Conservation (phyloP, 1,284 basidiomycete species). For the Cryptococcus sp. region DNA sequence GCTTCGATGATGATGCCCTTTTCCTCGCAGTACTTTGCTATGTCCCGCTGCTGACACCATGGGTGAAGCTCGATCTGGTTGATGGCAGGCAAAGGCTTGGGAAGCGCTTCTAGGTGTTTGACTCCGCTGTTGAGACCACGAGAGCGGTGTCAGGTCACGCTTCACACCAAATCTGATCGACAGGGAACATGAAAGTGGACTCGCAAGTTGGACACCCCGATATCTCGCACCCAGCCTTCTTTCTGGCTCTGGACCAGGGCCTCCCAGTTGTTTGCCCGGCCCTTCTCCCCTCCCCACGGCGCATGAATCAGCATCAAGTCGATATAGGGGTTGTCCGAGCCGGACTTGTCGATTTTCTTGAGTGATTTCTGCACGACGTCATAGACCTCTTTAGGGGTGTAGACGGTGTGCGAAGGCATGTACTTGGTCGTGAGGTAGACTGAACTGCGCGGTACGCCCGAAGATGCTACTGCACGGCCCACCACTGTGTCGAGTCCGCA, state of each 20-base stretch:
- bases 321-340: slow-evolving; percentile 9
- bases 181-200: slow-evolving; percentile 24
- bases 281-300: slow-evolving; percentile 15
- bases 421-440: slow-evolving; percentile 64
- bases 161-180: neutral
- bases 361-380: slow-evolving; percentile 23
- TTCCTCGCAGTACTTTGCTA: slow-evolving; percentile 71
- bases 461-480: slow-evolving; percentile 5
- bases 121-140: slow-evolving; percentile 59
- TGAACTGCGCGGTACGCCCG: slow-evolving; percentile 5
- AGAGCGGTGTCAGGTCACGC: neutral
- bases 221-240: slow-evolving; percentile 66
- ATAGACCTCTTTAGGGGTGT: slow-evolving; percentile 58
- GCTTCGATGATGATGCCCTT: slow-evolving; percentile 73
- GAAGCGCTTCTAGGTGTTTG: slow-evolving; percentile 76
- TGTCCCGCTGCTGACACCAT: slow-evolving; percentile 74
- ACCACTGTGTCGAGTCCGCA: slow-evolving; percentile 5
- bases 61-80: slow-evolving; percentile 89
- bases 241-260: slow-evolving; percentile 49
- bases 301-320: slow-evolving; percentile 18
- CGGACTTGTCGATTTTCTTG: slow-evolving; percentile 21
- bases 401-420: slow-evolving; percentile 59
- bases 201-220: slow-evolving; percentile 77
- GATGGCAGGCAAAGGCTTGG: slow-evolving; percentile 66
- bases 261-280: slow-evolving; percentile 15